These are phyloP conservation scores for Cladorrhinum samala DNA, from an alignment of 495 filamentous ascomycete species.

Conservation along the genomic window DNA sequence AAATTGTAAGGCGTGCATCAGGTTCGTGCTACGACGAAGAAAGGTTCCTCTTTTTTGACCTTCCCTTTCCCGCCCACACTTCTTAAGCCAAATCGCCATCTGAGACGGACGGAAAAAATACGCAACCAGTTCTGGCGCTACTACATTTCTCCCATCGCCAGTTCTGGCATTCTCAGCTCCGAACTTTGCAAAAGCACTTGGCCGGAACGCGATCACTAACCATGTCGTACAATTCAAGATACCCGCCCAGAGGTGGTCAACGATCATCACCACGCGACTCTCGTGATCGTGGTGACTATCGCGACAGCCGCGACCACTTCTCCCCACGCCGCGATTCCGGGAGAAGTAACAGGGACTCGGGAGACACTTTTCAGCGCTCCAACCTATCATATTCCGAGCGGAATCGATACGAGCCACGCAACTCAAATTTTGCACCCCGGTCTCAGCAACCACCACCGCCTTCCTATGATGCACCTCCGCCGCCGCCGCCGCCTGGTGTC, in stretches of 20 bases:
- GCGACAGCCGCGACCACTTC: conserved; percentile 1
- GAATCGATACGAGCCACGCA: conserved; percentile 1
- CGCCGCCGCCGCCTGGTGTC: neutral
- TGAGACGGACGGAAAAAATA: too few relatives aligned
- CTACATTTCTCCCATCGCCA: neutral
- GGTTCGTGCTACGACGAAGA: too few relatives aligned
- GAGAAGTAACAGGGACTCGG: neutral
- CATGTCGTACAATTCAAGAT: conserved; percentile 11
- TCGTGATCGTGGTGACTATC: conserved; percentile 3
- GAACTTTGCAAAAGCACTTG: neutral
- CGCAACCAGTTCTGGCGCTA: neutral
- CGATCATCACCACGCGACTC: conserved; percentile 8
- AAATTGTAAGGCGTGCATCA: too few relatives aligned
- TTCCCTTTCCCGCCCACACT: neutral
- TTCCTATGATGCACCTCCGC: neutral
- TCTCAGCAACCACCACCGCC: neutral
- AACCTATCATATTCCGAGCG: conserved; percentile 6
- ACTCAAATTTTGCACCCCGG: conserved; percentile 1
- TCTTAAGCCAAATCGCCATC: too few relatives aligned
- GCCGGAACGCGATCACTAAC: neutral
- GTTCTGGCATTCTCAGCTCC: neutral
- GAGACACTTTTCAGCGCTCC: conserved; percentile 10
- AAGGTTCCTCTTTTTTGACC: too few relatives aligned
- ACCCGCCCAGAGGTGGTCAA: neutral
- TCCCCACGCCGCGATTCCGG: neutral